Base-by-base conservation (phyloP, 257 asterid species). In the Penstemon davidsonii region DNA sequence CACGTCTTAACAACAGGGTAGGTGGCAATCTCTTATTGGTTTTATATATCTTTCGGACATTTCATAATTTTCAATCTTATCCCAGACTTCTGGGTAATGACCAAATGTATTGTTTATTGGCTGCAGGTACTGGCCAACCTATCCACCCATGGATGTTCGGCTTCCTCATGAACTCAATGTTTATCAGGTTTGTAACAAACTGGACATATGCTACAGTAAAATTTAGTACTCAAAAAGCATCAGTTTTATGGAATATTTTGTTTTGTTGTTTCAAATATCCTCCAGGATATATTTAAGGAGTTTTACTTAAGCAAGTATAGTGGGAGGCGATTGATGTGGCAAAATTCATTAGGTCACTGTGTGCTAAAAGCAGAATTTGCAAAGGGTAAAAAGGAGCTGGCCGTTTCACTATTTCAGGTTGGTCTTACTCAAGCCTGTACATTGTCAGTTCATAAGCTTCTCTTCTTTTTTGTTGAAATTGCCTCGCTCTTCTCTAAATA, bases 321-420 rank as follows among this genome's bases (percentile, higher is more conserved):
- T 66, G 99, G 99, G 74, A 87, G 99, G 84, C 89, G 99, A 53
- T 86, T 94, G 74, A 94, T 94, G 99, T 94, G 99, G 97, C 97
- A 94, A 80, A 94, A 88, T 58, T 91, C 96, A 36, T 82, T 94
- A 78, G 99, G 96, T 41, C 98, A 94, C 47, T 94, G 98, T 77
- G 96, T 94, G 67, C 84, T 94, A 60, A 94, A 91, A 78, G 93
- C 96, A 8, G 95, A 84, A 64, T 94, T 91, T 72, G 85, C 87
- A 3, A 94, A 91, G 75, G 96, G 95, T 67, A 91, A 82, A 82
- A 94, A 89, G 89, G 99, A 91, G 89, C 89, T 94, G 65, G 95
- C 33, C 33, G 99, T 94, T 76, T 94, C 99, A 67, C 87, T 94
- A 25, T 94, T 91, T 82, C 99, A 94, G 97, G 97, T 90, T 75